A percentile compares a stretch with the other conserved stretches of the same genome.
Conservation (phyloP, 108 stramenopile genomes). For the Phaeodactylum tricornutum region DNA sequence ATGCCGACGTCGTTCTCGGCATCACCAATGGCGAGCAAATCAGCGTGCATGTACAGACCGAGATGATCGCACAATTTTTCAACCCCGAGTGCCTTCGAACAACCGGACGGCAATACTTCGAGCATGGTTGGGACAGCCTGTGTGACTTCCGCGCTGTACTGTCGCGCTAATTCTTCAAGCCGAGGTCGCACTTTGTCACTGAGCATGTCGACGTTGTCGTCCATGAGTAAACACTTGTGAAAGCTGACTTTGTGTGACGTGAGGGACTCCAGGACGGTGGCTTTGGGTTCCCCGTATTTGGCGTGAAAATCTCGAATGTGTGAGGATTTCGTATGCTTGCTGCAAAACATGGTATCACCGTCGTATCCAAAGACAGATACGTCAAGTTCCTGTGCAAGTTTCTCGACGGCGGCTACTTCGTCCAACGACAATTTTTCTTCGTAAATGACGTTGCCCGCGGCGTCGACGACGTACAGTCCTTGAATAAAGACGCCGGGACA, state of each 20-base stretch:
- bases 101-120: slow-evolving; percentile 79
- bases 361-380: slow-evolving; percentile 77
- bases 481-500: slow-evolving; percentile 60
- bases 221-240: slow-evolving; percentile 84
- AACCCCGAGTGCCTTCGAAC: slow-evolving; percentile 84
- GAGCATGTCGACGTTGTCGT: slow-evolving; percentile 51
- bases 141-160: slow-evolving; percentile 49
- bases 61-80: slow-evolving; percentile 63
- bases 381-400: slow-evolving; percentile 39
- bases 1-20: slow-evolving; percentile 90
- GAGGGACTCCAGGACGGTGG: slow-evolving; percentile 24
- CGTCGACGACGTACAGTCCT: slow-evolving; percentile 78
- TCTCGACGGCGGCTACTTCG: slow-evolving; percentile 52
- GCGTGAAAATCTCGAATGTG: slow-evolving; percentile 49
- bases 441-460: slow-evolving; percentile 67
- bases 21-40: slow-evolving; percentile 83
- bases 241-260: slow-evolving; percentile 28
- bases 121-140: slow-evolving; percentile 88
- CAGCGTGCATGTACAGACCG: slow-evolving; percentile 44
- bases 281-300: slow-evolving; percentile 66
- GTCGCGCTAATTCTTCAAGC: slow-evolving; percentile 51
- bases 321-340: no score
- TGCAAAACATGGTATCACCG: slow-evolving; percentile 66
- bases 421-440: slow-evolving; percentile 53
- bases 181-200: slow-evolving; percentile 38